These are phyloP conservation scores for Vigna unguiculata DNA, from an alignment of 306 rosid genomes.

Conservation along the genomic window DNA sequence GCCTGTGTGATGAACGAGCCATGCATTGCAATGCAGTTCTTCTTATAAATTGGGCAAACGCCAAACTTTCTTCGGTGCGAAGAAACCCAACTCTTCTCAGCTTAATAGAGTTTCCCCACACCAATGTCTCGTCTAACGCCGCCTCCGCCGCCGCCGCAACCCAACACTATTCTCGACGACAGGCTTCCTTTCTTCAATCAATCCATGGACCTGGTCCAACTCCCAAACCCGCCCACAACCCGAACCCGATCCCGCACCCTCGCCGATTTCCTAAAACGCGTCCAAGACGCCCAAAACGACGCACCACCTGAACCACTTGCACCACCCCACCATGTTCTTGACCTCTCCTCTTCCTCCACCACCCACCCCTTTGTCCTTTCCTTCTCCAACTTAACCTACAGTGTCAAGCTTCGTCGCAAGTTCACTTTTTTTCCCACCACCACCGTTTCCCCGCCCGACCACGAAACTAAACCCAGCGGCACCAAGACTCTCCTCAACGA, in stretches of 20 bases:
- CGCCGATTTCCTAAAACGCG: constrained; percentile 75
- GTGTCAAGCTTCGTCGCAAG: constrained; percentile 61
- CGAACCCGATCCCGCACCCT: constrained; percentile 47
- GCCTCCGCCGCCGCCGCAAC: not conserved
- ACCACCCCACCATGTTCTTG: constrained; percentile 38
- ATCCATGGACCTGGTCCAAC: constrained; percentile 60
- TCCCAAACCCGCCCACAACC: constrained; percentile 1
- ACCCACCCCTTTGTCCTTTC: constrained; percentile 69
- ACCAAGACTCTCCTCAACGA: constrained; percentile 67
- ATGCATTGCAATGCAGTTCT: constrained; percentile 30
- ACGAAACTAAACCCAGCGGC: constrained; percentile 10
- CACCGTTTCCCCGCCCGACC: not conserved
- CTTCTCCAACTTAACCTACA: constrained; percentile 72
- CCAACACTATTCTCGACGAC: constrained; percentile 16
- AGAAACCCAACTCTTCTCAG: not conserved
- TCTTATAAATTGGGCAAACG: not conserved
- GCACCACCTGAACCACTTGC: not conserved
- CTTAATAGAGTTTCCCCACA: not conserved
- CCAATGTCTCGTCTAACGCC: constrained; percentile 40
- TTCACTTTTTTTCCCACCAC: constrained; percentile 33
- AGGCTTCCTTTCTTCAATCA: constrained; percentile 53
- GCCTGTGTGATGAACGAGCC: not conserved
- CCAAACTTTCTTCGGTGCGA: not conserved
- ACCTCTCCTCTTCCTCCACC: constrained; percentile 39
- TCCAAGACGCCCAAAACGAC: constrained; percentile 66